These are phyloP conservation scores for Croton laevigatus DNA, from an alignment of 441 rosid species.

Conservation along the genomic window DNA sequence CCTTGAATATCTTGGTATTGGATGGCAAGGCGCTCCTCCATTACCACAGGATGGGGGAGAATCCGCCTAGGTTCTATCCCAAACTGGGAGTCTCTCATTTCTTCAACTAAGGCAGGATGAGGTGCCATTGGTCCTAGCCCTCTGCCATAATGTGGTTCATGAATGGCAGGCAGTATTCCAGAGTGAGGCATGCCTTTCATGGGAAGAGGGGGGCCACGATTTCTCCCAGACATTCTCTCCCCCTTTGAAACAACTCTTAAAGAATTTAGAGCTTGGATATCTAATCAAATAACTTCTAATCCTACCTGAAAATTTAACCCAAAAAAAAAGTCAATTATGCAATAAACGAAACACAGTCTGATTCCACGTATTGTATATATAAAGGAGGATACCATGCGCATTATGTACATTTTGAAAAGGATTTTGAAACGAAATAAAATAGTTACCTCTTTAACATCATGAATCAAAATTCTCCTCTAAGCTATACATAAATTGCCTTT, in stretches of 20 bases:
- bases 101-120: constrained; percentile 58
- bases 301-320: constrained; percentile 8
- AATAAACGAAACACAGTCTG: not conserved
- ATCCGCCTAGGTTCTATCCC: constrained; percentile 56
- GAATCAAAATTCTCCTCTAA: not conserved
- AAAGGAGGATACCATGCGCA: not conserved
- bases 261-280: not conserved
- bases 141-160: constrained; percentile 35
- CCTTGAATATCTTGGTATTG: constrained; percentile 89
- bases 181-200: constrained; percentile 54
- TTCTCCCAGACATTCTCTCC: constrained; percentile 66
- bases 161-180: constrained; percentile 40
- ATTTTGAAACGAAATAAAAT: not conserved
- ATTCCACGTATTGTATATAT: not conserved
- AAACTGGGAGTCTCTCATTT: constrained; percentile 58
- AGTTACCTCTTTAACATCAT: not conserved
- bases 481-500: not conserved
- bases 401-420: not conserved
- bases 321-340: not conserved
- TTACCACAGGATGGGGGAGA: constrained; percentile 61
- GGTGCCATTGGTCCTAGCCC: constrained; percentile 57
- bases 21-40: constrained; percentile 73
- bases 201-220: constrained; percentile 64
- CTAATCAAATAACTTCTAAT: not conserved
- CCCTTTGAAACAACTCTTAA: not conserved